These are phyloP conservation scores for Zasmidium angulare DNA, from an alignment of 2,329 filamentous ascomycete genomes.

Conservation along the genomic window DNA sequence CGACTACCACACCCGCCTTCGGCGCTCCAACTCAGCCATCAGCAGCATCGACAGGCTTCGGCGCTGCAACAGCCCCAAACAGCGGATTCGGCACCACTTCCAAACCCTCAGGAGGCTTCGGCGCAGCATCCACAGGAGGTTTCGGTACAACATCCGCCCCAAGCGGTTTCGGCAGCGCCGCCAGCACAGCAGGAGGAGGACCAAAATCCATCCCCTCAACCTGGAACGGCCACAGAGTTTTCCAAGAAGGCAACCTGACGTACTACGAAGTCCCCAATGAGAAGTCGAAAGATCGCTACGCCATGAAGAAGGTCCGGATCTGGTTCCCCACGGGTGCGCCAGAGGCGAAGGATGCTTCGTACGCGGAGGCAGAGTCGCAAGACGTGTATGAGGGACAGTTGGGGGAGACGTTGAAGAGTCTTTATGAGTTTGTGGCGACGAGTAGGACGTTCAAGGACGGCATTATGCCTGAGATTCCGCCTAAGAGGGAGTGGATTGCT, in stretches of 20 bases:
- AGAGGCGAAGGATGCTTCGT: slow-evolving; percentile 52
- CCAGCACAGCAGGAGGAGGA: slow-evolving; percentile 11
- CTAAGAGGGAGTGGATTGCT: slow-evolving; percentile 69
- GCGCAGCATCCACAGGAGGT: not conserved
- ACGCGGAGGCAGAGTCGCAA: slow-evolving; percentile 34
- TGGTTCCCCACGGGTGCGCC: slow-evolving; percentile 55
- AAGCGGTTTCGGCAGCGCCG: not conserved
- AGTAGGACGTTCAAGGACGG: slow-evolving; percentile 69
- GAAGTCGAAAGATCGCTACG: not conserved
- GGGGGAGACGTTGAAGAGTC: slow-evolving; percentile 51
- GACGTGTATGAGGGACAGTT: slow-evolving; percentile 61
- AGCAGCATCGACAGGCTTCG: not conserved
- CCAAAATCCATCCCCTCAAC: slow-evolving; percentile 39
- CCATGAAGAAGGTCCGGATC: not conserved
- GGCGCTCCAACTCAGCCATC: not conserved
- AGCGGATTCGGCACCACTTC: not conserved
- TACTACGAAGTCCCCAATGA: not conserved
- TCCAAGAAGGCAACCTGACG: not conserved
- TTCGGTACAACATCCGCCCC: not conserved
- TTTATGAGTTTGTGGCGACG: slow-evolving; percentile 65
- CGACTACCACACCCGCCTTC: not conserved
- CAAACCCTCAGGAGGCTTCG: too few relatives aligned
- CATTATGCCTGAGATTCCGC: slow-evolving; percentile 73
- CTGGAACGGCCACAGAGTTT: slow-evolving; percentile 36
- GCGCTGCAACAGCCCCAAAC: too few relatives aligned